Conservation (phyloP, 2,329 filamentous ascomycete species). For the Lasiodiplodia hormozganensis region DNA sequence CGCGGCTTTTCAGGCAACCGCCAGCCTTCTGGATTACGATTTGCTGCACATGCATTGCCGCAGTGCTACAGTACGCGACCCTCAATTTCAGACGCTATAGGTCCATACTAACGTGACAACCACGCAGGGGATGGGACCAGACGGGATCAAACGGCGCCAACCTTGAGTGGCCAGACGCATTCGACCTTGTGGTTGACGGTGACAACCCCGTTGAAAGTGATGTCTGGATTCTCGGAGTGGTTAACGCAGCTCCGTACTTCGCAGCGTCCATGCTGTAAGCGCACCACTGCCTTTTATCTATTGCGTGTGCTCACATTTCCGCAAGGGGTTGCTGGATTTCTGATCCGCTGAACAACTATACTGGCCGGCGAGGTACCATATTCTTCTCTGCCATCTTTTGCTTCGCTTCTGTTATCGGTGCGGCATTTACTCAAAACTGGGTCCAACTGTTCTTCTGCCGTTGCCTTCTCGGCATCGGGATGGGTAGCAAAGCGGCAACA, state of each 20-base stretch:
- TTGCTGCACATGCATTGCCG: slow-evolving; percentile 70
- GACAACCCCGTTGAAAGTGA: not conserved
- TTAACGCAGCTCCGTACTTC: slow-evolving; percentile 69
- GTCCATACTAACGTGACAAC: not conserved
- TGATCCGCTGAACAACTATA: slow-evolving; percentile 71
- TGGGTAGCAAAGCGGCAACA: slow-evolving; percentile 78
- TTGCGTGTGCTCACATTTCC: not conserved
- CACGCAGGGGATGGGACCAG: slow-evolving; percentile 60
- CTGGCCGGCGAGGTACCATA: slow-evolving; percentile 76
- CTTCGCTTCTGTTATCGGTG: slow-evolving; percentile 53
- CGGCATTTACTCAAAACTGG: slow-evolving; percentile 74
- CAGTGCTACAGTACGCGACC: slow-evolving; percentile 59
- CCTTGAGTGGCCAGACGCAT: slow-evolving; percentile 64
- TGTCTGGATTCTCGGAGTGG: slow-evolving; percentile 67
- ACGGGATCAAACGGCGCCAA: slow-evolving; percentile 61
- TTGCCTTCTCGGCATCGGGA: slow-evolving; percentile 77
- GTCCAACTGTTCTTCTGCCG: slow-evolving; percentile 73
- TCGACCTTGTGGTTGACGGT: slow-evolving; percentile 50
- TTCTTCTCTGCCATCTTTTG: slow-evolving; percentile 76
- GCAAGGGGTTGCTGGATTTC: slow-evolving; percentile 72
- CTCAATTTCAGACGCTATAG: no score
- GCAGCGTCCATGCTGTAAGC: slow-evolving; percentile 65
- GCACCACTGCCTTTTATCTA: slow-evolving; percentile 30
- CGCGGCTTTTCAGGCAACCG: slow-evolving; percentile 73
- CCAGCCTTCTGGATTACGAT: slow-evolving; percentile 70